Base-by-base conservation (phyloP, 352 stramenopile species). In the Peronospora farinosa region DNA sequence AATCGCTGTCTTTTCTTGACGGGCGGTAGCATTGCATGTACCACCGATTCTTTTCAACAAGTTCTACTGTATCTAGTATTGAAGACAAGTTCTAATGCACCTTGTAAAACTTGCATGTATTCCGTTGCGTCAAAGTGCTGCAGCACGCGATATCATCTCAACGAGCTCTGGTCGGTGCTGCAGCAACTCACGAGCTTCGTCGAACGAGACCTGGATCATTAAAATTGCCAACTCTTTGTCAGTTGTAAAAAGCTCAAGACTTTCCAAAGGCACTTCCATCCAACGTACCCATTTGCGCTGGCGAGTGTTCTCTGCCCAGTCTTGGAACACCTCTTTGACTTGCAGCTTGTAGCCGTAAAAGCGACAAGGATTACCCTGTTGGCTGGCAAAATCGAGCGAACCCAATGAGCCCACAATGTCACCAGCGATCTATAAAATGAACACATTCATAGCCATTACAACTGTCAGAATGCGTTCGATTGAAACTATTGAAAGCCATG, bases 261-360 rank as follows among this genome's bases (percentile, higher is more conserved):
- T 19, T n/a, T 15, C 2, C 31, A 19, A 8, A 12, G 15, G 28
- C 35, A 27, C 23, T 27, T 27, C 5, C 1, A 16, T 15, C 31
- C 19, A 39, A 57, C 58, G 51, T 52, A 84, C 77, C 78, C 78
- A 89, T 40, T 81, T 52, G 4, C 78, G 73, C 16, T 54, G 42
- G 0, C 78, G 71, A 2, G 54, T 71, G 40, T 68, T 69, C 57
- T 89, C 78, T 2, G 73, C 64, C 78, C 78, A 89, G 36, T 72
- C 55, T 16, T 70, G 31, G 45, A 73, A 89, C 21, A 81, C 60
- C 35, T 71, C 60, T 1, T 21, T 52, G 21, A 44, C 67, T 9
- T 35, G 7, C 25, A 86, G 32, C 15, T 49, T 51, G 30, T 80
- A 83, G 19, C 74, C 75, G 45, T 72, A 73, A 35, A 87, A 67